phyloP scores from a whole-genome alignment of 345 rosid species.

The Syzygium oleosum region DNA sequence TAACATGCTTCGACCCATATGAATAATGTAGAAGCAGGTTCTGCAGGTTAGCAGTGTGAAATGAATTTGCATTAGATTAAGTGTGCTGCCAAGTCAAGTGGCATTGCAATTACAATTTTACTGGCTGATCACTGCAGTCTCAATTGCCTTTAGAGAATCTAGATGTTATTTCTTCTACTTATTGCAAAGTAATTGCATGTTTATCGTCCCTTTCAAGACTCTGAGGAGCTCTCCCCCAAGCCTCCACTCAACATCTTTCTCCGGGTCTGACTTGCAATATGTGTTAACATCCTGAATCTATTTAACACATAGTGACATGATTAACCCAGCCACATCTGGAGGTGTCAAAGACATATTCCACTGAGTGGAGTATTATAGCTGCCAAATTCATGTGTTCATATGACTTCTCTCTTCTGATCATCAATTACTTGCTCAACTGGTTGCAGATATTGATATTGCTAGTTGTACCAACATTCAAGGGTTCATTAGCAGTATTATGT shows the following conservation, averaged over 20 bases:
- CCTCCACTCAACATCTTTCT: neutral
- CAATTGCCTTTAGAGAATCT: neutral
- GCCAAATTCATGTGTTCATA: neutral
- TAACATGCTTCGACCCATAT: neutral
- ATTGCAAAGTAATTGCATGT: neutral
- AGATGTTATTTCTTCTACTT: neutral
- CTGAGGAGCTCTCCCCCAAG: neutral
- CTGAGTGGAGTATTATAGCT: neutral
- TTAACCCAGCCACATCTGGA: neutral
- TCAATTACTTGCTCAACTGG: neutral
- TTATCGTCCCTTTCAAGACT: neutral
- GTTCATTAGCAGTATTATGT: neutral
- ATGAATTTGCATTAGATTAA: neutral
- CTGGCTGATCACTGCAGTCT: neutral
- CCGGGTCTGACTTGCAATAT: neutral
- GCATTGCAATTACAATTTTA: neutral
- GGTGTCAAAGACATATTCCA: neutral
- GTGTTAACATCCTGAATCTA: neutral
- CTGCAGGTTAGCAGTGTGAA: neutral
- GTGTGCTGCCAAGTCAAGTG: neutral
- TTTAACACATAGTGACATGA: neutral
- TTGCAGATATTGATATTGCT: slow-evolving; percentile 47
- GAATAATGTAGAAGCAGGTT: neutral
- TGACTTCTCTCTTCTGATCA: neutral
- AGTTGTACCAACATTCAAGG: slow-evolving; percentile 29